Conservation (phyloP, 2,329 filamentous ascomycete species). For the Grosmannia clavigera region DNA sequence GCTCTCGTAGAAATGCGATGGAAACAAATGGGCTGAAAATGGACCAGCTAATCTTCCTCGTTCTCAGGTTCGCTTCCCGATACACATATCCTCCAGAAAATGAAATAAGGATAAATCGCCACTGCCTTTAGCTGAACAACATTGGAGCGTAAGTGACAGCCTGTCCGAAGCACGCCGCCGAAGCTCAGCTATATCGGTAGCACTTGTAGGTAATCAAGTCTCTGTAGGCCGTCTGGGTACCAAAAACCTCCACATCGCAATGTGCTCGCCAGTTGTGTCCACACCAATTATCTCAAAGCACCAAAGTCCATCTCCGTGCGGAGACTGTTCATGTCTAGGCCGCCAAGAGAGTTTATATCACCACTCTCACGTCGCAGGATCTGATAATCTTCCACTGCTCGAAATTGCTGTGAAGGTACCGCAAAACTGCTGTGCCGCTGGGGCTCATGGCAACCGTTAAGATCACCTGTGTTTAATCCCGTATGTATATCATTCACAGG, state of each 20-base stretch:
- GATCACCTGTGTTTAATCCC: conserved; percentile 10
- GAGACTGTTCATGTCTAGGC: conserved; percentile 23
- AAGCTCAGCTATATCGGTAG: not conserved
- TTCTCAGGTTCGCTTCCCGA: not conserved
- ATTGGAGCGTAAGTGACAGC: not conserved
- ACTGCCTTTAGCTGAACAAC: not conserved
- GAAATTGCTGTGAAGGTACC: conserved; percentile 25
- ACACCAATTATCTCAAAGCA: conserved; percentile 19
- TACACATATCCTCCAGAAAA: not conserved
- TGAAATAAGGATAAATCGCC: not conserved
- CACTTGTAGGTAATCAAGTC: not conserved
- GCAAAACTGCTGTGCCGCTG: conserved; percentile 28
- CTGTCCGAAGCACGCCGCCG: not conserved
- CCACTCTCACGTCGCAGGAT: conserved; percentile 32
- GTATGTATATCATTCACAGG: conserved; percentile 14
- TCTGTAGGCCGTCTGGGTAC: not conserved
- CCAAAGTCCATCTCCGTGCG: conserved; percentile 28
- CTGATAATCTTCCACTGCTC: conserved; percentile 37
- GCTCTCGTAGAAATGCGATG: not conserved
- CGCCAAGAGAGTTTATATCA: conserved; percentile 23
- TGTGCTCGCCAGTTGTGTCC: not conserved
- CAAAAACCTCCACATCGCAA: not conserved
- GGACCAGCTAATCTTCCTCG: not conserved
- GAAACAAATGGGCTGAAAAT: not conserved
- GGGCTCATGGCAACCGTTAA: conserved; percentile 23